Evolutionary conservation across 2,329 filamentous ascomycete species (phyloP).

Genomic region (Lasiodiplodia gonubiensis): DNA sequence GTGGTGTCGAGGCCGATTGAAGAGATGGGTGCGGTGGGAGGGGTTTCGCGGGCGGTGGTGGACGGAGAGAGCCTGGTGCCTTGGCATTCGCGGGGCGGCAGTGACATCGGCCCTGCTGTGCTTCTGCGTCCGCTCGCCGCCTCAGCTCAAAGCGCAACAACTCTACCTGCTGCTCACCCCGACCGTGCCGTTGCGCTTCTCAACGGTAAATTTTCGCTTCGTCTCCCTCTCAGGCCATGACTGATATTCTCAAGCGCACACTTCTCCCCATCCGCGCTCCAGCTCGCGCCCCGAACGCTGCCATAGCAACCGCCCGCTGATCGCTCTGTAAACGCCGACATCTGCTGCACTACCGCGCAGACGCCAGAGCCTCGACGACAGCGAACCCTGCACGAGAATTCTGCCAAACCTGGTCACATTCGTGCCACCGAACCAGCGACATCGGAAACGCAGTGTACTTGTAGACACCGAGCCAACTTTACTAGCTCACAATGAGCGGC

Average conservation of each 20-base stretch:
- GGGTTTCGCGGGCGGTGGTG: constrained; percentile 8
- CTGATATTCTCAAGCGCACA: constrained; percentile 4
- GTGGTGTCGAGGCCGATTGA: constrained; percentile 1
- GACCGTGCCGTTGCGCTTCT: background rate
- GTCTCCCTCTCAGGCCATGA: background rate
- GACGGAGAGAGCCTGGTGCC: constrained; percentile 13
- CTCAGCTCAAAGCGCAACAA: constrained; percentile 17
- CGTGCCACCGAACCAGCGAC: background rate
- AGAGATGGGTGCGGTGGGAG: background rate
- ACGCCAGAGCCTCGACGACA: constrained; percentile 2
- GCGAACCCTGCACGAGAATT: background rate
- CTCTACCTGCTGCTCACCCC: background rate
- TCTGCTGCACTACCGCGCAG: constrained; percentile 6
- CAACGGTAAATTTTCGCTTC: background rate
- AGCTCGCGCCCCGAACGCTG: background rate
- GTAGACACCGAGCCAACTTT: constrained; percentile 23
- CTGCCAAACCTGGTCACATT: background rate
- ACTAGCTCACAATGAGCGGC: constrained; percentile 74
- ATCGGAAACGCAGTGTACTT: constrained; percentile 1
- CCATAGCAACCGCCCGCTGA: constrained; percentile 15
- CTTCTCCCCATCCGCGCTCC: background rate
- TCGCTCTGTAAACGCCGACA: constrained; percentile 18
- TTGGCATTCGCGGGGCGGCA: constrained; percentile 19
- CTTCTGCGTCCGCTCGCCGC: constrained; percentile 16
- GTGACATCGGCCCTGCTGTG: constrained; percentile 12